Base-by-base conservation (phyloP, 2,329 filamentous ascomycete species). In the Moelleriella libera region DNA sequence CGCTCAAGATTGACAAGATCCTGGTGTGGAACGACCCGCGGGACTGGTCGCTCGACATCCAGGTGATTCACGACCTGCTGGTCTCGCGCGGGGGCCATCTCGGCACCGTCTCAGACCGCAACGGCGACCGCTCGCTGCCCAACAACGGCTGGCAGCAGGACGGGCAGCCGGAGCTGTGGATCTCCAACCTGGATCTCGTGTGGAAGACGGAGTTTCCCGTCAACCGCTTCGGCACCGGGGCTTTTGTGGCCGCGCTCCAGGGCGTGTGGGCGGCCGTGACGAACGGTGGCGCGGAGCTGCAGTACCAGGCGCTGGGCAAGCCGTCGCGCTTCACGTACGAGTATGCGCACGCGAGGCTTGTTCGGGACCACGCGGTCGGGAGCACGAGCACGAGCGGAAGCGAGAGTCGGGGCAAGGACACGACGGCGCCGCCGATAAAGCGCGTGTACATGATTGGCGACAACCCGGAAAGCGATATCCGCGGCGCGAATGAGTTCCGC, bases 1-100 rank as follows among this genome's bases (percentile, higher is more conserved):
- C 71, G 8, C 72, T 90, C 44, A 88, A 87, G 56, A 83, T 98
- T 55, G 88, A 94, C 59, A 88, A 89, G 30, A 79, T 97, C 30
- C 84, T 97, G 58, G 84, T 96, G 6, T 96, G 90, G 74, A 94
- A 95, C 62, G 92, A 97, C 64, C 89, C 92, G 4, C 79, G 92
- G 48, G 92, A 98, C 68, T 98, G 92, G 92, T 88, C 85, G 1
- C 74, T 96, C 8, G 90, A 97, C 63, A 80, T 80, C 2, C 85
- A 94, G 60, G 69, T 97, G 55, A 83, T 97, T 49, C 60, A 84
- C 47, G 92, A 98, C 63, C 68, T 95, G 9, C 69, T 97, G 6
- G 72, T 94, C 41, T 95, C 89, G 0, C 71, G 78, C 14, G 57
- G 74, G n/a, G 92, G 92, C 14, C 78, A 86, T 48, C 61, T 95